Evolutionary conservation across 108 stramenopile species (phyloP), one percentile per base, ranked within the genome.

Genomic region (Epithemia pelagica): DNA sequence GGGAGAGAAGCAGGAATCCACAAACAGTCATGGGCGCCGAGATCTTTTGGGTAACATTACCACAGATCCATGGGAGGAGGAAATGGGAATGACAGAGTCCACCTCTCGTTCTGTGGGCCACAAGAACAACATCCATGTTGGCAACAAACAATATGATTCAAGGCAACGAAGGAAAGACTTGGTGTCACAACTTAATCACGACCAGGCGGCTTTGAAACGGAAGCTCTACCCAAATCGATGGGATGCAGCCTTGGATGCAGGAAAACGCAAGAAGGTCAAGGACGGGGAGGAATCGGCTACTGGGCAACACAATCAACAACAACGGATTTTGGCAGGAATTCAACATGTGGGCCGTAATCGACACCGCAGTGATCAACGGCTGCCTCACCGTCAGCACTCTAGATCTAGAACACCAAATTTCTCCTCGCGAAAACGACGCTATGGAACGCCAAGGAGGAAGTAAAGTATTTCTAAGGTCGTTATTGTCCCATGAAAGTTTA

Each of bases 191-290:
- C 80, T 85, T 61, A 73, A 79, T 26, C 76, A 79, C 58, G 52
- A 71, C 20, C 83, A 83, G 25, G 74, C 70, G 62, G 61, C 37
- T 0, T 76, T 77, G 28, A 91, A 91, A 58, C 74, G 87, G 32
- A 81, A 85, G 52, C 79, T 84, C 80, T 74, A 87, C 66, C 65
- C 85, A 15, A 85, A 86, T 71, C 64, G 76, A 19, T 91, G 90
- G 90, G 87, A 91, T 72, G 72, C 85, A 26, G 63, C 62, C 24
- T 71, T 91, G 20, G 90, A 91, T 70, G 81, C 80, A 75, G 90
- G 90, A 65, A 82, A 71, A n/a, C 22, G 25, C 56, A 30, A 46
- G 32, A 68, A 32, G 57, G 32, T 32, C 54, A 68, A 57, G 5
- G n/a, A 1, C 25, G 20, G 54, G 53, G 26, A 1, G 15, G 27